These are phyloP conservation scores for Flueggea neowawraea DNA, from an alignment of 441 rosid species.

Conservation along the genomic window DNA sequence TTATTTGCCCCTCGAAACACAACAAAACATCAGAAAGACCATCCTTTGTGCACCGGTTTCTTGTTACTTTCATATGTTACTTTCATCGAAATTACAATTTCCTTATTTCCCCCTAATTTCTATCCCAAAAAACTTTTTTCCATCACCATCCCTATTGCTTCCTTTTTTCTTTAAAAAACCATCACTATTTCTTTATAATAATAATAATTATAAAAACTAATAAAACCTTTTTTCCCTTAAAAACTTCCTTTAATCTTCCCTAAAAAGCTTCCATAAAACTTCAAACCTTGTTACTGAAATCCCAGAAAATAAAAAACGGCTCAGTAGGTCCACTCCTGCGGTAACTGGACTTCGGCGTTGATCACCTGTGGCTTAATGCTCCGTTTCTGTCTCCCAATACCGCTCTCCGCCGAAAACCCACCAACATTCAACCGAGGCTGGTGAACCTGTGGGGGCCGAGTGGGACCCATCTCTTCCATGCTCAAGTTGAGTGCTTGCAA, in stretches of 20 bases:
- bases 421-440: conserved; percentile 29
- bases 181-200: not conserved
- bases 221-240: not conserved
- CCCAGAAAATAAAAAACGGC: not conserved
- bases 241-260: not conserved
- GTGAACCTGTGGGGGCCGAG: conserved; percentile 17
- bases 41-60: no score
- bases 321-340: conserved; percentile 70
- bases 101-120: no score
- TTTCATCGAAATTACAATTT: no score
- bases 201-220: not conserved
- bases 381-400: conserved; percentile 16
- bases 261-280: not conserved
- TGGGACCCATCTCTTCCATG: conserved; percentile 24
- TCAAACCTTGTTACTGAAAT: not conserved
- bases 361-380: conserved; percentile 20
- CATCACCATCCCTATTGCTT: not conserved
- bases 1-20: no score
- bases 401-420: conserved; percentile 4
- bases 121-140: no score
- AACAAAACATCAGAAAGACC: no score
- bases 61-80: no score
- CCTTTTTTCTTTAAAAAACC: not conserved
- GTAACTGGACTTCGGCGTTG: conserved; percentile 37
- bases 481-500: conserved; percentile 67